Evolutionary conservation across 805 yeast species (phyloP).

Genomic region (Metschnikowia kunwiensis): DNA sequence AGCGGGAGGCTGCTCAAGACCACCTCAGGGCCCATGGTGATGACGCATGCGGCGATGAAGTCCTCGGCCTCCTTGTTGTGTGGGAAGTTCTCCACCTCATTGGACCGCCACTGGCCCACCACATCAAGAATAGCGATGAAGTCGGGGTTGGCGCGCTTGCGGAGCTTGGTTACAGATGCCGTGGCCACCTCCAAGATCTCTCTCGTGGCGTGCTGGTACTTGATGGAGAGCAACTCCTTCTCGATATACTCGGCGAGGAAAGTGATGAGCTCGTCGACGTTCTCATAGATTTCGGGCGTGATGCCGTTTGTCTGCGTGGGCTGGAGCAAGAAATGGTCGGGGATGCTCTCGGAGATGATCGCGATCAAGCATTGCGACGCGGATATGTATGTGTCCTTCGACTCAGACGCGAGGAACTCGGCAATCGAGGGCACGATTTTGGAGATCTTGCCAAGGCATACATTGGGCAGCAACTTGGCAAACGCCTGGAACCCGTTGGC

Average conservation of each 20-base stretch:
- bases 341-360: slow-evolving; percentile 62
- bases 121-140: slow-evolving; percentile 61
- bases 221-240: slow-evolving; percentile 63
- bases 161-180: slow-evolving; percentile 58
- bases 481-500: slow-evolving; percentile 67
- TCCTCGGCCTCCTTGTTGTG: slow-evolving; percentile 73
- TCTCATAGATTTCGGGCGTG: slow-evolving; percentile 50
- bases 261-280: slow-evolving; percentile 51
- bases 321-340: slow-evolving; percentile 53
- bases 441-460: slow-evolving; percentile 57
- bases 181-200: slow-evolving; percentile 70
- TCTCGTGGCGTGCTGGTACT: slow-evolving; percentile 70
- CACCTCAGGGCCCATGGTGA: slow-evolving; percentile 81
- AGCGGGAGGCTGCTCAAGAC: slow-evolving; percentile 76
- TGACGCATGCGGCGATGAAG: slow-evolving; percentile 74
- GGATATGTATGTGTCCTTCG: slow-evolving; percentile 60
- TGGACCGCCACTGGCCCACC: slow-evolving; percentile 84
- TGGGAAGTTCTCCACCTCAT: slow-evolving; percentile 66
- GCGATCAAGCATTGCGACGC: slow-evolving; percentile 89
- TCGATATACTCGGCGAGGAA: slow-evolving; percentile 50
- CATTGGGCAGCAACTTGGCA: slow-evolving; percentile 32
- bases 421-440: slow-evolving; percentile 46
- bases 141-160: slow-evolving; percentile 67
- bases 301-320: slow-evolving; percentile 43
- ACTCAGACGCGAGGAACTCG: slow-evolving; percentile 65